Base-by-base conservation (phyloP, 768 basidiomycete species). In the Lentinula detonsa region DNA sequence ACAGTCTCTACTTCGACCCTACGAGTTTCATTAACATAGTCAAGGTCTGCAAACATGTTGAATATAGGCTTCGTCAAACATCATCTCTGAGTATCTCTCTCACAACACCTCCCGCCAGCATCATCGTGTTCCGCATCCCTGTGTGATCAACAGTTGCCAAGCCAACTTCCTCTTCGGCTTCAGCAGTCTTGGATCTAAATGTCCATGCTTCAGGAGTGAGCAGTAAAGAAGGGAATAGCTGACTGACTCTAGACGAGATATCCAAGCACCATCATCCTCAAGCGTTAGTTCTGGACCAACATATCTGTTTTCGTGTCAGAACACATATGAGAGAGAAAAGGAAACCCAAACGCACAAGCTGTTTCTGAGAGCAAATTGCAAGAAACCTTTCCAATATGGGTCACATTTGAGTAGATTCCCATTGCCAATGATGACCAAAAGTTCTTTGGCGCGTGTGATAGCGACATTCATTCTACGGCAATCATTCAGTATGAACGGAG, bases 381-480 rank as follows among this genome's bases (percentile, higher is more conserved):
- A 64, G 62, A 80, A 81, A 18, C 75, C 75, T 67, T 77, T 76
- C 81, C 81, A 83, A 61, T 81, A 81, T 1, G 80, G 76, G 68
- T 83, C 81, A 16, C 69, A 68, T 61, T 76, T 72, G 3, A 81
- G 70, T 3, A 80, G 68, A 0, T 62, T 62, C 13, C 73, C 78
- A 63, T 81, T 81, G 8, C 81, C 81, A 52, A 81, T 71, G 16
- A 83, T 75, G 5, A 83, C 71, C 18, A 83, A 63, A n/a, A 83
- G 73, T 61, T 81, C 79, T 62, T 77, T 81, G 3, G 81, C 81
- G n/a, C 81, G 79, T 2, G 81, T 81, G 33, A 83, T 81, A 9
- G 79, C 78, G 7, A 81, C 81, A 60, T 83, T 83, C 80, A 83
- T 80, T 61, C 81, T 82, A 54, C 28, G 33, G 54, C 28, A 16